Evolutionary conservation across 129 eudicot genomes (phyloP), one percentile per base, ranked within the genome.

Genomic region (Chrysanthemum seticuspe): DNA sequence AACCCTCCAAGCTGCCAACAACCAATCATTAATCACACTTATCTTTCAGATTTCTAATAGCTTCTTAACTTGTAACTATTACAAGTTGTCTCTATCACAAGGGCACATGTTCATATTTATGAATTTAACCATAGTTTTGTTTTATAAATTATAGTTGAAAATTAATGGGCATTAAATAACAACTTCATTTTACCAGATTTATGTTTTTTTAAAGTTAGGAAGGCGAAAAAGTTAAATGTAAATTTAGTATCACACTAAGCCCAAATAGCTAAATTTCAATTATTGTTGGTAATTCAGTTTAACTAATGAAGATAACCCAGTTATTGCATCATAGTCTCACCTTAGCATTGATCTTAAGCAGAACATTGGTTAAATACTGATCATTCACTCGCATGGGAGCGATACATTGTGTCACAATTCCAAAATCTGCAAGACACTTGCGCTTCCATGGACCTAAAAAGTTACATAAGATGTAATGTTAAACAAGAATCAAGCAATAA

Each of bases 341-440:
- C 85, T 91, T 91, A 5, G 96, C 96, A 81, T 89, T 92, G 10
- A 92, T 89, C 78, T 89, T 89, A 29, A 92, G 71, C 16, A 92
- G 77, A 11, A 89, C 83, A 73, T 92, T 89, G 1, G 85, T 83
- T 14, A 89, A 57, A 68, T 89, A 92, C 36, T 83, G 87, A 73
- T 92, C 96, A 52, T 92, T 86, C 7, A 92, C 78, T 60, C 86
- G 73, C 3, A 31, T 79, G 2, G 92, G 92, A 11, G 89, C 78
- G 23, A 92, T 74, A 67, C 97, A 92, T 62, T 92, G 96, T 14
- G 86, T 91, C 5, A 79, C 79, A 31, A 91, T 85, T 61, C 93
- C 97, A 52, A 78, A 77, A 2, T 86, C 91, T 0, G 93, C 82
- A 62, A 90, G 89, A 50, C 83, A 80, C 66, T 90, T 90, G 13